Evolutionary conservation across 176 grass and related monocot species (phyloP), one percentile per base, ranked within the genome.

Genomic region (Ampelocalamus luodianensis): DNA sequence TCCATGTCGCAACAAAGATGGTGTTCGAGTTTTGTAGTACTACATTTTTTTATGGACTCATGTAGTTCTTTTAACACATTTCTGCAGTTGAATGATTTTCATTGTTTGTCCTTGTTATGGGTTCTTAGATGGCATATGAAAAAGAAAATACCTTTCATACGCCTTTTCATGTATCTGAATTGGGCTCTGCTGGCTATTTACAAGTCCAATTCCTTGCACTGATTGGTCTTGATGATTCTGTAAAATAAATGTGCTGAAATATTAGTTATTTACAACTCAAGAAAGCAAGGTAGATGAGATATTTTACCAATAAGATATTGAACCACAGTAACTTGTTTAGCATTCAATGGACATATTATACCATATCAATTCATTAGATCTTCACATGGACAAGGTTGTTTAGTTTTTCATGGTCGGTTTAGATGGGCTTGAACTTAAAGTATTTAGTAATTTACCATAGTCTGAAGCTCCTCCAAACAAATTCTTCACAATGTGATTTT

Each of bases 321-420:
- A 48, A 14, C 4, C 4, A 37, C 17, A 37, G 6, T 75, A 4
- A 65, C 3, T 20, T 72, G 44, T 27, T 68, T 59, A 62, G n/a
- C 14, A 13, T 71, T 77, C 46, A 83, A 20, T 80, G 58, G 18
- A 64, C 32, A 62, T 22, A 10, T 22, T 63, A 40, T 50, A 24
- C 2, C 29, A n/a, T 34, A 36, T 14, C 10, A 65, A 44, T 8
- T 23, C n/a, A 69, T 46, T 49, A 46, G 53, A 50, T 87, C 14
- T 37, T 37, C 7, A 27, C n/a, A 65, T 65, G n/a, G 15, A 72
- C 36, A 62, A 62, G 17, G 18, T 29, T 66, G 1, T 81, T 45
- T 11, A 38, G 12, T 87, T 74, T 72, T 24, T n/a, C 34, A 74
- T 74, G 46, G 26, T 68, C 78, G 38, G 1, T 73, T 39, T 81